Evolutionary conservation across 1,139 yeast genomes (phyloP).

Genomic region (Pneumocystis wakefieldiae): DNA sequence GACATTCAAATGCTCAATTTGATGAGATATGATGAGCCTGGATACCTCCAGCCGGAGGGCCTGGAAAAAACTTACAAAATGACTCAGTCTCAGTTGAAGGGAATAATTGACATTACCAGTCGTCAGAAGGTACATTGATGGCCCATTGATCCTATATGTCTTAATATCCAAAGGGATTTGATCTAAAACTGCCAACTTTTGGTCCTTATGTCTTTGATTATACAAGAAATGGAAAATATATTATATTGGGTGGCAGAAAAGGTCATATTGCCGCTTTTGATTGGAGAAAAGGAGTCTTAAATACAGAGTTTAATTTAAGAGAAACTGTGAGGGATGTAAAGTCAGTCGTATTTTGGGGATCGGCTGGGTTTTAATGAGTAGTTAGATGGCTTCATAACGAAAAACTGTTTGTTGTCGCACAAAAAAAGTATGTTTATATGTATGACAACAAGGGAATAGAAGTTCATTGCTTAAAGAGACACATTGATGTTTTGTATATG

Average conservation of each 20-base stretch:
- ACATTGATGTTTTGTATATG: constrained; percentile 65
- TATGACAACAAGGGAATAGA: constrained; percentile 87
- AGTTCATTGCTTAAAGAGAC: constrained; percentile 80
- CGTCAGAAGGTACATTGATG: constrained; percentile 21
- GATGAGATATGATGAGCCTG: constrained; percentile 52
- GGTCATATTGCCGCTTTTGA: constrained; percentile 95
- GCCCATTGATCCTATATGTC: no score
- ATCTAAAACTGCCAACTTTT: constrained; percentile 54
- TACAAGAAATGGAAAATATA: constrained; percentile 71
- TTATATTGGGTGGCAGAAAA: constrained; percentile 71
- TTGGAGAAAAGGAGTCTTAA: constrained; percentile 77
- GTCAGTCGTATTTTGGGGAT: background rate
- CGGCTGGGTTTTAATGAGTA: background rate
- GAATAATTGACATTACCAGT: constrained; percentile 67
- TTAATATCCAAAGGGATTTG: no score
- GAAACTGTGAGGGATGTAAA: constrained; percentile 87
- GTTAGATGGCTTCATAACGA: constrained; percentile 61
- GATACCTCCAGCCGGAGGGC: constrained; percentile 79
- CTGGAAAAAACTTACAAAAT: constrained; percentile 86
- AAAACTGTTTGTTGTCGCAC: constrained; percentile 92
- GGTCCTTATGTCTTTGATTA: constrained; percentile 82
- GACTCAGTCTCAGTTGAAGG: constrained; percentile 61
- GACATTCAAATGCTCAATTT: constrained; percentile 80
- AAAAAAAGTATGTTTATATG: constrained; percentile 81
- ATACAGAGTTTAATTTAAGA: constrained; percentile 67